Percentiles rank a stretch among this genome's conserved stretches.
Evolutionary conservation across 148 eudicot genomes (phyloP).

Genomic region (Diospyros lotus): DNA sequence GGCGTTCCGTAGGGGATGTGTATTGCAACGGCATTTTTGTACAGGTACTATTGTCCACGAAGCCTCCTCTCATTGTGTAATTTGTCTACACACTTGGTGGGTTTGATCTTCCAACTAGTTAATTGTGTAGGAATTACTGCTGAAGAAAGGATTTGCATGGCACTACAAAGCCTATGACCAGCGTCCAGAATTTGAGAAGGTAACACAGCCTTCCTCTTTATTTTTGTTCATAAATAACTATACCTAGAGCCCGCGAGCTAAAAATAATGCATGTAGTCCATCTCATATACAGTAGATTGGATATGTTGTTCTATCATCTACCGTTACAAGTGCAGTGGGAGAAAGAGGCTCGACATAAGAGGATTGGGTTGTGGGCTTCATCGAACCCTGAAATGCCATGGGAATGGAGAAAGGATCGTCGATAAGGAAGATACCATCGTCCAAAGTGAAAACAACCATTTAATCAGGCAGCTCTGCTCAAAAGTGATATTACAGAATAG

Average conservation of each 20-base stretch:
- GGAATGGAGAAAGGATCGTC: conserved; percentile 75
- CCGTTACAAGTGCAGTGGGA: conserved; percentile 53
- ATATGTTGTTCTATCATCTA: no score
- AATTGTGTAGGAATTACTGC: conserved; percentile 58
- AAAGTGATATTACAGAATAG: no score
- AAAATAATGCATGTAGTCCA: background rate
- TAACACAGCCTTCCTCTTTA: background rate
- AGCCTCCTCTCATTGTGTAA: background rate
- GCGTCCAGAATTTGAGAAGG: conserved; percentile 72
- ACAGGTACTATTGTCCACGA: conserved; percentile 47
- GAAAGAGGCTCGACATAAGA: conserved; percentile 68
- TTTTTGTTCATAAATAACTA: background rate
- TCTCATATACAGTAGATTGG: no score
- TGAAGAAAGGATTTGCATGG: conserved; percentile 96
- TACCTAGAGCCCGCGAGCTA: background rate
- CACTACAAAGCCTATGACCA: conserved; percentile 80
- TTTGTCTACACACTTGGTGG: background rate
- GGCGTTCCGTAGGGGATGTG: conserved; percentile 78
- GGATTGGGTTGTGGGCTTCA: conserved; percentile 76
- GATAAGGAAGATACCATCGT: conserved; percentile 15
- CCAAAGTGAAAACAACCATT: background rate
- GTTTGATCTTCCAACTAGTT: background rate
- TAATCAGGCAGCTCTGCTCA: background rate
- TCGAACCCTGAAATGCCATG: conserved; percentile 91
- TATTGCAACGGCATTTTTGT: conserved; percentile 86